phyloP scores from a whole-genome alignment of 1,139 yeast genomes.

The Debaryomyces fabryi region DNA sequence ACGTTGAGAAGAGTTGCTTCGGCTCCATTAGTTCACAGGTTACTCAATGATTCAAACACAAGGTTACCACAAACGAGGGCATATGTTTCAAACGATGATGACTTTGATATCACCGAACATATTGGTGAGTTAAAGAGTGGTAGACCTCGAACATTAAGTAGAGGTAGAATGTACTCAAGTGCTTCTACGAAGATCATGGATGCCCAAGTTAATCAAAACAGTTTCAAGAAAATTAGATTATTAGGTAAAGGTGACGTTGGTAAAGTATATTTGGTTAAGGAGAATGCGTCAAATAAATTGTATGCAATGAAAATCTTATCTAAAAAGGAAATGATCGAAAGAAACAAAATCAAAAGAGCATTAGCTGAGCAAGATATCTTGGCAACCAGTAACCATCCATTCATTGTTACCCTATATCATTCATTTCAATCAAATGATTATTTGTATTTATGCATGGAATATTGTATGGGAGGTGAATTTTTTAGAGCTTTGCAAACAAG shows the following conservation, averaged over 20 bases:
- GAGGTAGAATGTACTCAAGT: constrained; percentile 68
- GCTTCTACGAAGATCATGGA: constrained; percentile 72
- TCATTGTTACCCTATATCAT: constrained; percentile 93
- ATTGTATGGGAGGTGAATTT: constrained; percentile 99
- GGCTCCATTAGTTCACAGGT: constrained; percentile 63
- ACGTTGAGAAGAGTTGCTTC: constrained; percentile 77
- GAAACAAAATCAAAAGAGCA: constrained; percentile 93
- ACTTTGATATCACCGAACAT: constrained; percentile 50
- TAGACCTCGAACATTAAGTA: constrained; percentile 55
- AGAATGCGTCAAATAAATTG: constrained; percentile 69
- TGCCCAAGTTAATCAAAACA: constrained; percentile 81
- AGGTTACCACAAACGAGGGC: constrained; percentile 10
- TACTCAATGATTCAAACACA: constrained; percentile 30
- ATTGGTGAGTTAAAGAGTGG: constrained; percentile 55
- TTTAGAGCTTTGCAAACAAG: constrained; percentile 95
- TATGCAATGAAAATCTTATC: constrained; percentile 93
- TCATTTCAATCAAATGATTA: constrained; percentile 94
- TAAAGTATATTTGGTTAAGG: constrained; percentile 88
- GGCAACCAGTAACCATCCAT: constrained; percentile 95
- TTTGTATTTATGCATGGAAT: constrained; percentile 96
- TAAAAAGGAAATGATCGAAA: constrained; percentile 90
- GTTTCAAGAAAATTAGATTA: constrained; percentile 84
- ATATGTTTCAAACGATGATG: constrained; percentile 18
- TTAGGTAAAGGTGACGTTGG: constrained; percentile 99
- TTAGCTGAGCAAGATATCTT: constrained; percentile 95